Evolutionary conservation across 2,329 filamentous ascomycete genomes (phyloP).

Genomic region (Botryotinia globosa): DNA sequence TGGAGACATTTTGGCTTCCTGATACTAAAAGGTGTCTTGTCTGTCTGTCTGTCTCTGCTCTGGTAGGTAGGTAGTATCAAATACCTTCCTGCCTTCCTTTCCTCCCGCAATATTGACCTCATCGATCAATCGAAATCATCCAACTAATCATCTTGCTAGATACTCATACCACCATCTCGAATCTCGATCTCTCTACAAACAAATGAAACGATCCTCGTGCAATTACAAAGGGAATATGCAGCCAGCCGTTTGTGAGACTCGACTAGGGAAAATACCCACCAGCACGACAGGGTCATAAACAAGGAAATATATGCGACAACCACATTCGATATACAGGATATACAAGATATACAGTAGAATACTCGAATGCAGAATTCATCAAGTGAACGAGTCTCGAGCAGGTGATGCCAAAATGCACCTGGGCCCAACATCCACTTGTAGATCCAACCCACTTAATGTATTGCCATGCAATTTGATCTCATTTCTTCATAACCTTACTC

Average conservation of each 20-base stretch:
- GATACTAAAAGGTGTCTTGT: not conserved
- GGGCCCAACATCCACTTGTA: not conserved
- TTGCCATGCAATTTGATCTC: not conserved
- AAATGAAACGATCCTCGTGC: slow-evolving; percentile 1
- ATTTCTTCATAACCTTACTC: not conserved
- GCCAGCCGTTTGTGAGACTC: slow-evolving; percentile 4
- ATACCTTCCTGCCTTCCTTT: not conserved
- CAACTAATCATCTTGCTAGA: not conserved
- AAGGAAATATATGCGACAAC: slow-evolving; percentile 5
- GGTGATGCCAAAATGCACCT: not conserved
- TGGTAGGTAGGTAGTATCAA: not conserved
- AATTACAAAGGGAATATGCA: slow-evolving; percentile 5
- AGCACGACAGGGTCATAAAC: not conserved
- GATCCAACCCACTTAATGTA: not conserved
- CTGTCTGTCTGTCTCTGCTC: not conserved
- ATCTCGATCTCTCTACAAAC: not conserved
- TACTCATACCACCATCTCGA: not conserved
- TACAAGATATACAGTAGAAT: not conserved
- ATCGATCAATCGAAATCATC: not conserved
- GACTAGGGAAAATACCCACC: not conserved
- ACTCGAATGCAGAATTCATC: not conserved
- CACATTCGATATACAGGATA: not conserved
- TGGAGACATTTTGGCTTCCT: not conserved
- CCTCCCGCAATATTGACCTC: not conserved
- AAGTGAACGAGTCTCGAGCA: not conserved